Base-by-base conservation (phyloP, 371 early-diverging fungal genomes). In the Mucor saturninus region DNA sequence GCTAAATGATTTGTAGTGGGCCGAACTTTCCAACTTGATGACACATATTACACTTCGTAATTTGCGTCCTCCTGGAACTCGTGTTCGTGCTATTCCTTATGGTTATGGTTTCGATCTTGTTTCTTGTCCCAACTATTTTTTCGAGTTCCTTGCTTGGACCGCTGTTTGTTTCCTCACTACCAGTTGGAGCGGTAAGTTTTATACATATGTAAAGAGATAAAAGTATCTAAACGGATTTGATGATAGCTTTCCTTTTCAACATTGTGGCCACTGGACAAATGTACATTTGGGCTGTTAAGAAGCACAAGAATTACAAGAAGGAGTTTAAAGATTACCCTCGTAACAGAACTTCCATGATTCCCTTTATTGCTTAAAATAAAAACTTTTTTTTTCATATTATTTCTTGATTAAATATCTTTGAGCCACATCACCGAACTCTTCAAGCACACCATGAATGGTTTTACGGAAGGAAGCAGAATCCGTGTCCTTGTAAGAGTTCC, bases 261-360 rank as follows among this genome's bases (percentile, higher is more conserved):
- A 72, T 86, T 28, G 92, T 93, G 42, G 93, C 93, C 28, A 85
- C 90, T 29, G 92, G 77, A 43, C 96, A 96, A 77, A 96, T 97
- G 94, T 92, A 90, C 69, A 35, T 92, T n/a, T 98, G 98, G 98
- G 97, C 98, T 6, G 72, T 94, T 67, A 96, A 97, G 86, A 98
- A 98, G 84, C 97, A 97, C 84, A 88, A 87, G 73, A 83, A 85
- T 48, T 98, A 98, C 77, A 81, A 71, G 58, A 92, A 92, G 65
- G 98, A 98, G 67, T 98, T 98, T 80, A 84, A 89, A 14, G 86
- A 91, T 66, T 98, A 97, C 66, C 98, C 98, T 63, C 90, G 89
- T 68, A 84, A 85, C 67, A 88, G 98, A 74, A 94, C 89, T 72
- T 89, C 93, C 55, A 86, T 97, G 76, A 82, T 98, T 76, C 98